phyloP scores from a whole-genome alignment of 2,329 filamentous ascomycete species.

The Metarhizium sp. region DNA sequence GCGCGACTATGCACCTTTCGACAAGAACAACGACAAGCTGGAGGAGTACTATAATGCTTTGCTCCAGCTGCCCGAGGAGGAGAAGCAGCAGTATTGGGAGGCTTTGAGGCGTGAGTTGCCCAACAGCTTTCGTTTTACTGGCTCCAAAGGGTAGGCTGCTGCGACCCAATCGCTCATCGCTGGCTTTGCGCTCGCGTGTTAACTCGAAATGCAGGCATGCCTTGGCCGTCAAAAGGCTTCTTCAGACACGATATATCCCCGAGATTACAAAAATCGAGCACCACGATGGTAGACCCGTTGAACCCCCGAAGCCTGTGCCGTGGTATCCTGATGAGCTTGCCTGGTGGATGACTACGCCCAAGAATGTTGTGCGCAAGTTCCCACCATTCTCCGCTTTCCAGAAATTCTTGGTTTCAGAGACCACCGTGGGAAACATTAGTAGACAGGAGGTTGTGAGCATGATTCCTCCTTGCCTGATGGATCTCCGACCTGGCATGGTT shows the following conservation, averaged over 20 bases:
- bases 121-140: slow-evolving; percentile 96
- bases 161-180: not conserved
- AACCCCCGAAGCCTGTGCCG: slow-evolving; percentile 69
- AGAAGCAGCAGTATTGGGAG: slow-evolving; percentile 76
- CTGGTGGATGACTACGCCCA: slow-evolving; percentile 97
- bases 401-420: slow-evolving; percentile 95
- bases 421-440: slow-evolving; percentile 93
- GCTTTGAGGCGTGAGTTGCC: slow-evolving; percentile 76
- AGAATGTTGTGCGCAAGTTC: slow-evolving; percentile 90
- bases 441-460: slow-evolving; percentile 97
- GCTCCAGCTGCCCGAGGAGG: slow-evolving; percentile 65
- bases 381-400: slow-evolving; percentile 92
- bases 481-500: slow-evolving; percentile 82
- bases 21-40: slow-evolving; percentile 74
- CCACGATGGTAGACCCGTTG: slow-evolving; percentile 71
- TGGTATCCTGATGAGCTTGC: slow-evolving; percentile 96
- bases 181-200: slow-evolving; percentile 5
- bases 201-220: slow-evolving; percentile 55
- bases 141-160: slow-evolving; percentile 68
- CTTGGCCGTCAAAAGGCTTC: slow-evolving; percentile 79
- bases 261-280: slow-evolving; percentile 78
- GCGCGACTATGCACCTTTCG: slow-evolving; percentile 35
- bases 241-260: slow-evolving; percentile 83
- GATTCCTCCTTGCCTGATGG: slow-evolving; percentile 92
- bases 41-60: slow-evolving; percentile 80